Base-by-base conservation (phyloP, 2,329 filamentous ascomycete species). In the Colletotrichum limetticola region DNA sequence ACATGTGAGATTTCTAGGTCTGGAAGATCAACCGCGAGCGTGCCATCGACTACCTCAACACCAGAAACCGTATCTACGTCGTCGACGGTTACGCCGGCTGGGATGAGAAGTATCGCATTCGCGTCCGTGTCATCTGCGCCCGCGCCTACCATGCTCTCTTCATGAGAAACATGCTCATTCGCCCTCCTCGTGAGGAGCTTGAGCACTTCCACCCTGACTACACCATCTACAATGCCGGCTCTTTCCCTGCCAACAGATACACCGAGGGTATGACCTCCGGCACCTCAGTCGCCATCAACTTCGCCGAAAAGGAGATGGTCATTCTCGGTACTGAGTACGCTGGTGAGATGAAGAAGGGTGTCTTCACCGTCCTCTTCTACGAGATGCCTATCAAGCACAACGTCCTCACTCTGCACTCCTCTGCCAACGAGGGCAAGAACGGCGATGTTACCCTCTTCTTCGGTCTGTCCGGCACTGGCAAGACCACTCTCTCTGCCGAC, bases 151-250 rank as follows among this genome's bases (percentile, higher is more conserved):
- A 99, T 90, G 97, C 97, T 75, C 91, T 99, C 77, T 99, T 99
- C 92, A 99, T 99, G 97, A 94, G 95, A 83, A 99, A 99, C 90
- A 99, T 99, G 97, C 93, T 99, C 82, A 99, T 99, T 88, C 94
- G 97, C 79, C 97, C 97, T 76, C 89, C 92, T 66, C 91, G 91
- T 76, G 94, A 97, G 86, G 95, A 99, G 89, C 92, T 99, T 68
- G 93, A 98, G 88, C 91, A 95, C 86, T 99, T 99, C 91, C 94
- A 98, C 85, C 97, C 97, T 79, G 96, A 99, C 89, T 99, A 99
- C 89, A 96, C 96, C 80, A 98, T 99, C 88, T 99, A 99, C 93
- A 99, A 99, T 84, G 97, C 95, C 75, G 97, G 97, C 78, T 94
- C 94, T 75, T 99, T 99, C 93, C 97, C 97, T 59, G 97, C 97